Evolutionary conservation across 2,329 filamentous ascomycete species (phyloP).

Genomic region (Alternaria gansuensis): DNA sequence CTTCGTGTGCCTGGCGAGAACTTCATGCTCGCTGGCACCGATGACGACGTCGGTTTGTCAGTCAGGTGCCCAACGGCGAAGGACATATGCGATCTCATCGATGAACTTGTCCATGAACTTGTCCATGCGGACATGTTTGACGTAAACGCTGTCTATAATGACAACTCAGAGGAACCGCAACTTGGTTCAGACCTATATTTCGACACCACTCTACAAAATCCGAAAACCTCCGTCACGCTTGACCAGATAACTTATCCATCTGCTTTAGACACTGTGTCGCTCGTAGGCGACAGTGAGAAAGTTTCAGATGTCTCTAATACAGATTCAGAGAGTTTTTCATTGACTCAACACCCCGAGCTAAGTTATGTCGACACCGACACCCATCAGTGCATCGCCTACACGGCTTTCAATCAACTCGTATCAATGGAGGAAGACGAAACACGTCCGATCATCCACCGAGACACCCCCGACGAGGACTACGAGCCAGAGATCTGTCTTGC

Average conservation of each 20-base stretch:
- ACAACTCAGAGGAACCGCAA: background rate
- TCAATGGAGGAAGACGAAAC: conserved; percentile 4
- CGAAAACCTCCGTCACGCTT: background rate
- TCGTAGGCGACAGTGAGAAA: background rate
- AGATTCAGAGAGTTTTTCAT: background rate
- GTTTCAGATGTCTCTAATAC: conserved; percentile 12
- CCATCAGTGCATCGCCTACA: conserved; percentile 13
- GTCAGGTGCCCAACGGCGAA: background rate
- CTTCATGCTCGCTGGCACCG: background rate
- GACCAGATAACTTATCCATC: background rate
- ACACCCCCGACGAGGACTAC: background rate
- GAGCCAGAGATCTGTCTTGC: background rate
- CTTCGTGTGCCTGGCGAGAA: background rate
- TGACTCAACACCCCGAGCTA: background rate
- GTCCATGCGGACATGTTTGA: background rate
- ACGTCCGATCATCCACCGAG: conserved; percentile 3
- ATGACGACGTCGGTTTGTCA: background rate
- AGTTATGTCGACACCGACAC: conserved; percentile 15
- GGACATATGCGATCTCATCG: conserved; percentile 3
- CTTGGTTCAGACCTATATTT: conserved; percentile 2
- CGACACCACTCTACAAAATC: background rate
- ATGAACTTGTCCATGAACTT: background rate
- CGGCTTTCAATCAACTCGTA: conserved; percentile 17
- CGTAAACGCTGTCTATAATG: background rate
- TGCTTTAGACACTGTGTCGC: background rate